Evolutionary conservation across 1,284 basidiomycete species (phyloP).

Genomic region (Ceratobasidium sp.): DNA sequence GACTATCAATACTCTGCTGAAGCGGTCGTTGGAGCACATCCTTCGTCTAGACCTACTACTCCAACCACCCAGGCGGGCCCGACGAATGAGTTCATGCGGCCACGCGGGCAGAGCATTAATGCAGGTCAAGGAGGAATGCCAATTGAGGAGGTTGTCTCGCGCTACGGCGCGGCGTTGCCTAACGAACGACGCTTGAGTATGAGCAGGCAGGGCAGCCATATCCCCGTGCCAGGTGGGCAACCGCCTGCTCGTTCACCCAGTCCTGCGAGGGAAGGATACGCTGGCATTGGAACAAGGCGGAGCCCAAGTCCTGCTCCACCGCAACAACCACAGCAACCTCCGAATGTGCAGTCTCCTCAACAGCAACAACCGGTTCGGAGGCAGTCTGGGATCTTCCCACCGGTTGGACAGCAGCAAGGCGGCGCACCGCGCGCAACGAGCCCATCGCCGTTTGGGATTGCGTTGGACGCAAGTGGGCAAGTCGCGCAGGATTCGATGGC

Average conservation of each 20-base stretch:
- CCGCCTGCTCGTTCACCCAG: conserved; percentile 53
- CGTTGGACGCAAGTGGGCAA: conserved; percentile 80
- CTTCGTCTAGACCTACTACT: conserved; percentile 73
- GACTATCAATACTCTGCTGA: conserved; percentile 66
- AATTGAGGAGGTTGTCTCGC: conserved; percentile 78
- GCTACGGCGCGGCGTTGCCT: conserved; percentile 89
- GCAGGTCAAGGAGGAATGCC: conserved; percentile 63
- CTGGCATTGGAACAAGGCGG: conserved; percentile 80
- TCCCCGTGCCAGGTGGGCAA: conserved; percentile 52
- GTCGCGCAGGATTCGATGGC: conserved; percentile 88
- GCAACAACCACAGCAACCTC: conserved; percentile 57
- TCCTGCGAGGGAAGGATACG: conserved; percentile 74
- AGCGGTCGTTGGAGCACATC: conserved; percentile 80
- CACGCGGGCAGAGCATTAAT: conserved; percentile 58
- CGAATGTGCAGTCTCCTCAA: conserved; percentile 49
- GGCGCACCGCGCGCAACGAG: conserved; percentile 57
- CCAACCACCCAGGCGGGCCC: conserved; percentile 72
- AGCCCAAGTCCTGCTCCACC: conserved; percentile 68
- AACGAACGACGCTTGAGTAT: conserved; percentile 78
- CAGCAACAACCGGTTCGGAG: conserved; percentile 56
- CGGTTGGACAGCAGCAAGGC: conserved; percentile 49
- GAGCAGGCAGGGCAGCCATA: conserved; percentile 58
- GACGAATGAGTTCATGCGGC: conserved; percentile 81
- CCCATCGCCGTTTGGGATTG: conserved; percentile 74
- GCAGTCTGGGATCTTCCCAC: conserved; percentile 46